A percentile compares a stretch with the other conserved stretches of the same genome.
Conservation (phyloP, 176 grass and related monocot genomes). For the Cenchrus purpureus region DNA sequence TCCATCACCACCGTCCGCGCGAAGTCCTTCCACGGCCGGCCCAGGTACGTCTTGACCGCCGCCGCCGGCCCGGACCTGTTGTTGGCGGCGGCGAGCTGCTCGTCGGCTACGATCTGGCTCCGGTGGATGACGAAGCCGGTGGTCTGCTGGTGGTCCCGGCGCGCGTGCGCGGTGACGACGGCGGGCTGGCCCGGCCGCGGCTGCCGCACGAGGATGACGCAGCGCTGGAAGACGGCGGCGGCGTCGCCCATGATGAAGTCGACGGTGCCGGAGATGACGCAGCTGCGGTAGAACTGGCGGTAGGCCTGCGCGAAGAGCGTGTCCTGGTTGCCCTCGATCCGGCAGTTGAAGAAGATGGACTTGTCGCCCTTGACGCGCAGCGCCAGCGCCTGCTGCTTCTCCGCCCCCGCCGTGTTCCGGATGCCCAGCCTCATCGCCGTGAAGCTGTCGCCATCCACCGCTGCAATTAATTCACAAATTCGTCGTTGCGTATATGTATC, state of each 20-base stretch:
- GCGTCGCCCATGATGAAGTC: conserved; percentile 92
- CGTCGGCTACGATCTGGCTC: conserved; percentile 62
- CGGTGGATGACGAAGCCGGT: conserved; percentile 85
- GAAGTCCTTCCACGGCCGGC: conserved; percentile 76
- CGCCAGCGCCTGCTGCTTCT: conserved; percentile 74
- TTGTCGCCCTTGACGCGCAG: conserved; percentile 73
- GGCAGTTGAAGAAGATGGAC: conserved; percentile 78
- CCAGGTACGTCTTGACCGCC: conserved; percentile 55
- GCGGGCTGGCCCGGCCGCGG: conserved; percentile 60
- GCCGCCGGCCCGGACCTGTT: neutral
- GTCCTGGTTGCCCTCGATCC: conserved; percentile 89
- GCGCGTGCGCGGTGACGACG: conserved; percentile 74
- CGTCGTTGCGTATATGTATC: no score
- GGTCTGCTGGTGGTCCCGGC: conserved; percentile 68
- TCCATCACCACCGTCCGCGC: conserved; percentile 80
- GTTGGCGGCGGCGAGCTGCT: conserved; percentile 5
- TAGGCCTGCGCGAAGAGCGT: conserved; percentile 85
- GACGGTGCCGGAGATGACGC: conserved; percentile 85
- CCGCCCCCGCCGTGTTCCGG: conserved; percentile 78
- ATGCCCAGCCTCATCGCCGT: conserved; percentile 64
- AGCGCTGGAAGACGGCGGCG: conserved; percentile 82
- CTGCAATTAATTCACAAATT: conserved; percentile 28
- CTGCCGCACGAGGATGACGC: conserved; percentile 63
- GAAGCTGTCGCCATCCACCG: conserved; percentile 69
- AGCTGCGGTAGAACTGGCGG: conserved; percentile 87